A percentile compares a stretch with the other conserved stretches of the same genome.
Evolutionary conservation across 2,329 filamentous ascomycete genomes (phyloP).

Genomic region (Colletotrichum sojae): DNA sequence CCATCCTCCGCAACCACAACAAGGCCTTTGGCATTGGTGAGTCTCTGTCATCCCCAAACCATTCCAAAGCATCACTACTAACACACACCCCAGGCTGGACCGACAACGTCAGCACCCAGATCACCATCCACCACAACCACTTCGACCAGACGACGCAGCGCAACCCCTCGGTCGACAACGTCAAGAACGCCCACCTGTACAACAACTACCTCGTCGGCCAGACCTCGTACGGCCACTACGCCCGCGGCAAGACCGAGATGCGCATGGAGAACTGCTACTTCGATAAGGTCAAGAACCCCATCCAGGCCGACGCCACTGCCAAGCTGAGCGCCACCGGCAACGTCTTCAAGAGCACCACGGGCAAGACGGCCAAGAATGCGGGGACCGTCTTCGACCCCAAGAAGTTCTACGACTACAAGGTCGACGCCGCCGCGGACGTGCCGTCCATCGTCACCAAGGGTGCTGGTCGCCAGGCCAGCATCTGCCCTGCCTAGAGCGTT

Average conservation of each 20-base stretch:
- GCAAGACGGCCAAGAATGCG: conserved; percentile 32
- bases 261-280: conserved; percentile 48
- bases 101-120: conserved; percentile 44
- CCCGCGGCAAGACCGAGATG: conserved; percentile 44
- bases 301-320: conserved; percentile 40
- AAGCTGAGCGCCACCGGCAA: conserved; percentile 39
- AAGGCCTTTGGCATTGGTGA: conserved; percentile 47
- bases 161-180: conserved; percentile 46
- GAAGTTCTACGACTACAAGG: conserved; percentile 39
- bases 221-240: conserved; percentile 46
- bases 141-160: conserved; percentile 46
- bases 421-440: conserved; percentile 43
- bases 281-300: conserved; percentile 43
- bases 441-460: conserved; percentile 42
- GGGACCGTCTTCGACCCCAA: conserved; percentile 37
- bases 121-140: conserved; percentile 46
- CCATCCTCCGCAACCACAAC: conserved; percentile 45
- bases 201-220: conserved; percentile 46
- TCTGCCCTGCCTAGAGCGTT: conserved; percentile 35
- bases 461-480: conserved; percentile 44
- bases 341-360: conserved; percentile 38
- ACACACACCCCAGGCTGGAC: conserved; percentile 43
- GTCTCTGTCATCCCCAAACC: too few species aligned
- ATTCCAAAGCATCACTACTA: too few species aligned
- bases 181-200: conserved; percentile 46